Percentiles rank a stretch among this genome's conserved stretches.
phyloP scores from a whole-genome alignment of 257 asterid genomes.

The Henckelia pumila region DNA sequence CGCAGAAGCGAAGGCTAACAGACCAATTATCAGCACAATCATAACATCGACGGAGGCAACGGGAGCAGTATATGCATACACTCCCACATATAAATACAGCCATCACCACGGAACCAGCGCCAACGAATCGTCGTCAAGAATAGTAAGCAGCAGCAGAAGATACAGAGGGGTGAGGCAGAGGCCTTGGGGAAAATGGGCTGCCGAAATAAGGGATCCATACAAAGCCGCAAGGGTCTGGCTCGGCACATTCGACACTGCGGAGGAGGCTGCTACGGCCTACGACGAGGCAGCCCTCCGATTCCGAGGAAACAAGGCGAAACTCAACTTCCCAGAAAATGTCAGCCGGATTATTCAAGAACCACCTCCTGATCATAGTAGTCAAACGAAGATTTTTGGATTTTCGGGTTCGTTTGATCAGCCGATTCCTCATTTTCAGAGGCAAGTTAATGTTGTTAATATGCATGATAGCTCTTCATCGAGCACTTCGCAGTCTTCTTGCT shows the following conservation, averaged over 20 bases:
- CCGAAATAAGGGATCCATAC: constrained; percentile 27
- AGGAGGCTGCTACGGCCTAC: constrained; percentile 25
- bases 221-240: constrained; percentile 26
- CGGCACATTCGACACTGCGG: constrained; percentile 30
- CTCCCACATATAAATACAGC: background rate
- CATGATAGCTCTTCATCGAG: background rate
- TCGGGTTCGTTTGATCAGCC: constrained; percentile 3
- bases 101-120: background rate
- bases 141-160: background rate
- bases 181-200: constrained; percentile 32
- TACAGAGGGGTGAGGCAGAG: constrained; percentile 27
- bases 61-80: constrained; percentile 15
- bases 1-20: background rate
- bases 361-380: background rate
- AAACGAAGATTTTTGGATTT: background rate
- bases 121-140: background rate
- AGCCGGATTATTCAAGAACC: background rate
- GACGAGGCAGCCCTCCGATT: constrained; percentile 26
- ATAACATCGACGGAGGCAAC: background rate
- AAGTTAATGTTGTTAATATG: background rate
- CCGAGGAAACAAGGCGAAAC: constrained; percentile 29
- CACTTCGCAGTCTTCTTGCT: background rate
- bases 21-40: constrained; percentile 1
- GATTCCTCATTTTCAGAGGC: background rate
- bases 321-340: constrained; percentile 28